These are phyloP conservation scores for Olyra latifolia DNA, from an alignment of 176 grass and related monocot species.

Conservation along the genomic window DNA sequence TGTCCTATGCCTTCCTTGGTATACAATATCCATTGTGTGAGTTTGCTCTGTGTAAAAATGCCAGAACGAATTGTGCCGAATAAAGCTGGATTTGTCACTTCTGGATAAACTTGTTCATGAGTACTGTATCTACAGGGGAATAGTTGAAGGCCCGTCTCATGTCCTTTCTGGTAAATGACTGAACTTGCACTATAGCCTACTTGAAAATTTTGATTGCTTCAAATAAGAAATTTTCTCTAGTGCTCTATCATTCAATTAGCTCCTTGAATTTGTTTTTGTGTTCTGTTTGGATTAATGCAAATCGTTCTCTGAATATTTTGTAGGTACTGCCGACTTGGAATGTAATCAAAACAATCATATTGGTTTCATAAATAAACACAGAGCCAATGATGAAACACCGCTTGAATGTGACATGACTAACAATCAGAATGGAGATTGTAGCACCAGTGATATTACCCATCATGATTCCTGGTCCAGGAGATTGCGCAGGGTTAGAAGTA, in stretches of 20 bases:
- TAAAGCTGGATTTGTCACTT: conserved; percentile 86
- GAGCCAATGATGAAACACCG: conserved; percentile 44
- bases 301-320: conserved; percentile 31
- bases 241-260: background rate
- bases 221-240: conserved; percentile 26
- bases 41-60: conserved; percentile 31
- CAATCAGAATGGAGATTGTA: conserved; percentile 68
- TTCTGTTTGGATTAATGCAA: conserved; percentile 26
- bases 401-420: conserved; percentile 54
- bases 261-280: conserved; percentile 2
- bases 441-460: conserved; percentile 68
- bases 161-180: conserved; percentile 57
- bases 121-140: conserved; percentile 95
- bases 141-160: conserved; percentile 66
- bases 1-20: conserved; percentile 21
- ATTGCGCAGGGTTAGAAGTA: conserved; percentile 73
- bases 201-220: conserved; percentile 24
- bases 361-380: conserved; percentile 37
- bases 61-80: conserved; percentile 93
- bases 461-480: conserved; percentile 77
- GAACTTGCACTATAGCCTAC: conserved; percentile 2
- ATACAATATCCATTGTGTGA: background rate
- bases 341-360: conserved; percentile 51
- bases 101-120: conserved; percentile 98
- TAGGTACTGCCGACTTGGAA: conserved; percentile 52